Evolutionary conservation across 1,284 basidiomycete genomes (phyloP).

Genomic region (Tilletia walkeri): DNA sequence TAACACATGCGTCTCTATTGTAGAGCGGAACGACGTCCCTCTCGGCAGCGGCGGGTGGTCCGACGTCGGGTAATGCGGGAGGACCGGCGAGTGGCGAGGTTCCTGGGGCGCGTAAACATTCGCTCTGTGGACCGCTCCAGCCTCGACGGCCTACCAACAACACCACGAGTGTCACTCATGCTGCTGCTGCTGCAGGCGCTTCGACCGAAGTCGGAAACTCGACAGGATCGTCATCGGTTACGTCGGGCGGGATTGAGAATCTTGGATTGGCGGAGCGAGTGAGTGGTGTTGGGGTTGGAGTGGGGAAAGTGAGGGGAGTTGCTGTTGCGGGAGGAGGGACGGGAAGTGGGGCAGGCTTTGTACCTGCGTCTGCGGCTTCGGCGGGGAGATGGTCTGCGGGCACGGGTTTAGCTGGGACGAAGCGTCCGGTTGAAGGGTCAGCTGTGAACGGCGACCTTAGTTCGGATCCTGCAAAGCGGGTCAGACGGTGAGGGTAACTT

Average conservation of each 20-base stretch:
- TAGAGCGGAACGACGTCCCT: constrained; percentile 10
- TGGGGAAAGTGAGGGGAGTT: constrained; percentile 1
- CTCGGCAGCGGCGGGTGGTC: not conserved
- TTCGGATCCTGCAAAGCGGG: not conserved
- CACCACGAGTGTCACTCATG: too few species aligned
- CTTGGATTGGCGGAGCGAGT: constrained; percentile 8
- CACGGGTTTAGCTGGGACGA: not conserved
- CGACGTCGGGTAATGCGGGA: not conserved
- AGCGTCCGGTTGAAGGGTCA: not conserved
- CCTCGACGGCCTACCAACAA: not conserved
- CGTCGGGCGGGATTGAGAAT: not conserved
- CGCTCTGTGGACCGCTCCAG: constrained; percentile 13
- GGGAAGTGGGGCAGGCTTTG: not conserved
- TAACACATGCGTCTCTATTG: not conserved
- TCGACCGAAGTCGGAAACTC: too few species aligned
- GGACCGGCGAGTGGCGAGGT: not conserved
- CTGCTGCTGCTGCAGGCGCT: too few species aligned
- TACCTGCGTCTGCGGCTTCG: not conserved
- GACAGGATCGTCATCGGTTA: too few species aligned
- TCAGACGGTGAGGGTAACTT: not conserved
- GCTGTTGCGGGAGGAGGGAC: too few species aligned
- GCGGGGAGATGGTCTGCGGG: not conserved
- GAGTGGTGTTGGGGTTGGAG: constrained; percentile 4
- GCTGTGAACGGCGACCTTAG: not conserved
- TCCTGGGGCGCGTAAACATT: not conserved